phyloP scores from a whole-genome alignment of 1,284 basidiomycete genomes.

The Mycena citricolor region DNA sequence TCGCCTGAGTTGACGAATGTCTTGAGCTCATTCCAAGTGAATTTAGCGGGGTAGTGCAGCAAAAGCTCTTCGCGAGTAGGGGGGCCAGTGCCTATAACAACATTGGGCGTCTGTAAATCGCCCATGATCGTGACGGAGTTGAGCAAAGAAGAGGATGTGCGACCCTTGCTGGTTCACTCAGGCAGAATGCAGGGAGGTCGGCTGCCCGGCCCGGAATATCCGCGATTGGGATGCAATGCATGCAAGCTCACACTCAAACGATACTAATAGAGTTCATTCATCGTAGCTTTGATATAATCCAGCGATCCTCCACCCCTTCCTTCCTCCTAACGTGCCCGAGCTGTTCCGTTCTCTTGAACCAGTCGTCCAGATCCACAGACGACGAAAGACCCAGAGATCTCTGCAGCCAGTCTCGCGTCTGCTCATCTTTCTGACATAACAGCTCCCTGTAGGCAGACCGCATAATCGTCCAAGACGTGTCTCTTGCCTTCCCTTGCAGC shows the following conservation, averaged over 20 bases:
- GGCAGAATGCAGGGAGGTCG: no score
- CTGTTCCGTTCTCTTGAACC: slow-evolving; percentile 46
- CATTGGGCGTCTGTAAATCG: slow-evolving; percentile 2
- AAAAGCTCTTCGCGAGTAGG: slow-evolving; percentile 68
- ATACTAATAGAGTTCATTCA: no score
- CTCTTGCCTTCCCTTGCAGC: slow-evolving; percentile 49
- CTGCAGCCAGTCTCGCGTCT: slow-evolving; percentile 52
- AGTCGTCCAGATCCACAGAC: slow-evolving; percentile 39
- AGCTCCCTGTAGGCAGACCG: slow-evolving; percentile 66
- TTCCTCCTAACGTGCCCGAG: slow-evolving; percentile 52
- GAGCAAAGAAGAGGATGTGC: no score
- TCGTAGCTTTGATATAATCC: slow-evolving; percentile 51
- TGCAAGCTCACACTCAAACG: no score
- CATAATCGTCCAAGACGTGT: slow-evolving; percentile 58
- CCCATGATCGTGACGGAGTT: slow-evolving; percentile 4
- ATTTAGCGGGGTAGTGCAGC: slow-evolving; percentile 67
- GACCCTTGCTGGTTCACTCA: no score
- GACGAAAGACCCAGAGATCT: slow-evolving; percentile 42
- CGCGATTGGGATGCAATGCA: no score
- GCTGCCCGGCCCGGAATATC: no score
- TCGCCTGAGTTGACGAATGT: slow-evolving; percentile 78
- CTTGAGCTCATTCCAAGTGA: slow-evolving; percentile 74
- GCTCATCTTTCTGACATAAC: slow-evolving; percentile 37
- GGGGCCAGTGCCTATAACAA: slow-evolving; percentile 43
- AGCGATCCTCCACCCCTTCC: slow-evolving; percentile 53